Conservation (phyloP, 192 early-diverging fungal genomes). For the Coemansia sp. region DNA sequence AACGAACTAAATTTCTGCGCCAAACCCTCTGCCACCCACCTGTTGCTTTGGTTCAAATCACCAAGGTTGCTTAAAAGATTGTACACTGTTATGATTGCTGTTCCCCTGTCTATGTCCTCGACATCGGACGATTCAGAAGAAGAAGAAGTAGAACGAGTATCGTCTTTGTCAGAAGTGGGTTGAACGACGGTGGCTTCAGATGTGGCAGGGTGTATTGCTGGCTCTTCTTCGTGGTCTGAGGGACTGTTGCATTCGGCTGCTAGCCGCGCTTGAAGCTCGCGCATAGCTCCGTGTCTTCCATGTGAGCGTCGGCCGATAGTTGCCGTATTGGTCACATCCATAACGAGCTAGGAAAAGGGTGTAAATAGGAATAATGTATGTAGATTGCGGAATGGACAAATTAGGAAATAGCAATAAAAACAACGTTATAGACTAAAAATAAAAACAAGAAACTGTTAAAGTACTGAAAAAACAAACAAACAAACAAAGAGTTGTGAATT, state of each 20-base stretch:
- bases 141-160: neutral
- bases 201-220: neutral
- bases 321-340: slow-evolving; percentile 43
- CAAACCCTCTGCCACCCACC: slow-evolving; percentile 34
- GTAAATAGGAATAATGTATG: neutral
- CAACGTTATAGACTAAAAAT: neutral
- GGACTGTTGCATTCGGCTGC: slow-evolving; percentile 12
- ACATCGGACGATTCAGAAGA: slow-evolving; percentile 23
- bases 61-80: slow-evolving; percentile 48
- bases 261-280: slow-evolving; percentile 27
- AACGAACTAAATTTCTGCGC: slow-evolving; percentile 41
- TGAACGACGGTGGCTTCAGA: neutral
- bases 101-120: slow-evolving; percentile 49
- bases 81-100: slow-evolving; percentile 52
- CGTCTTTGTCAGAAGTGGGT: neutral
- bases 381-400: neutral
- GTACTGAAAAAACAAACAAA: slow-evolving; percentile 2
- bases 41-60: slow-evolving; percentile 51
- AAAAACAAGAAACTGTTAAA: neutral
- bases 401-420: neutral
- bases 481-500: neutral
- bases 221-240: neutral
- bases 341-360: slow-evolving; percentile 4
- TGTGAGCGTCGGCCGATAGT: slow-evolving; percentile 48
- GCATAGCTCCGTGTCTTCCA: slow-evolving; percentile 35